phyloP scores from a whole-genome alignment of 495 filamentous ascomycete genomes.

The Penicillium riverlandense region DNA sequence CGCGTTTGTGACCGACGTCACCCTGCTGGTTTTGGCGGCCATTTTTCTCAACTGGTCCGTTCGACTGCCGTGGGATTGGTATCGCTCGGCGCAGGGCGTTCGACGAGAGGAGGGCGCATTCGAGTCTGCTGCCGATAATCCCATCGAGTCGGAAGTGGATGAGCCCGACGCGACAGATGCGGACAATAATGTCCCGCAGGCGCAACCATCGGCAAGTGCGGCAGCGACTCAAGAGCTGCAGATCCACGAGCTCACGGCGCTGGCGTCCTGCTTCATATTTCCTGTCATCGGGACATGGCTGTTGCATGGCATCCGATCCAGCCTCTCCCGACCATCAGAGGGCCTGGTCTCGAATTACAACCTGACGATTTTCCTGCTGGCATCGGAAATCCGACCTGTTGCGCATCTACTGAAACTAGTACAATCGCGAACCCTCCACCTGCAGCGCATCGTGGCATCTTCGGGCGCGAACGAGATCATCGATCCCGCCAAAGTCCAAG shows the following conservation, averaged over 20 bases:
- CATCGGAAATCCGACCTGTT: constrained; percentile 74
- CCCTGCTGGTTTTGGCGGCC: constrained; percentile 67
- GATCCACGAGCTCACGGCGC: constrained; percentile 63
- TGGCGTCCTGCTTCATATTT: constrained; percentile 71
- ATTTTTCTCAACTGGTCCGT: constrained; percentile 94
- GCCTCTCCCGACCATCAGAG: constrained; percentile 76
- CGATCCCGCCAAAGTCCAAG: constrained; percentile 41
- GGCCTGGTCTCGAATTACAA: constrained; percentile 87
- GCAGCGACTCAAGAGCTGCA: constrained; percentile 51
- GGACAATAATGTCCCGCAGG: background rate
- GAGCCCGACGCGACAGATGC: constrained; percentile 15
- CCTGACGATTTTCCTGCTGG: constrained; percentile 86
- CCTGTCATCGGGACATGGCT: constrained; percentile 73
- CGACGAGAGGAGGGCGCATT: constrained; percentile 40
- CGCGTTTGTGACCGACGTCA: constrained; percentile 74
- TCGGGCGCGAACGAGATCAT: constrained; percentile 33
- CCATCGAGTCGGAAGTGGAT: constrained; percentile 25
- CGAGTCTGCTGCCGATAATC: constrained; percentile 35
- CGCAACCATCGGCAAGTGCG: background rate
- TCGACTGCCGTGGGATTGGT: constrained; percentile 90
- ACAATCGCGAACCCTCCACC: constrained; percentile 68
- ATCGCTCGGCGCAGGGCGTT: constrained; percentile 67
- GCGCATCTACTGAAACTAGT: constrained; percentile 76
- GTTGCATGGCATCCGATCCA: constrained; percentile 64
- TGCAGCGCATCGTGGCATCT: constrained; percentile 65